These are phyloP conservation scores for Beverwykella pulmonaria DNA, from an alignment of 495 filamentous ascomycete species.

Conservation along the genomic window DNA sequence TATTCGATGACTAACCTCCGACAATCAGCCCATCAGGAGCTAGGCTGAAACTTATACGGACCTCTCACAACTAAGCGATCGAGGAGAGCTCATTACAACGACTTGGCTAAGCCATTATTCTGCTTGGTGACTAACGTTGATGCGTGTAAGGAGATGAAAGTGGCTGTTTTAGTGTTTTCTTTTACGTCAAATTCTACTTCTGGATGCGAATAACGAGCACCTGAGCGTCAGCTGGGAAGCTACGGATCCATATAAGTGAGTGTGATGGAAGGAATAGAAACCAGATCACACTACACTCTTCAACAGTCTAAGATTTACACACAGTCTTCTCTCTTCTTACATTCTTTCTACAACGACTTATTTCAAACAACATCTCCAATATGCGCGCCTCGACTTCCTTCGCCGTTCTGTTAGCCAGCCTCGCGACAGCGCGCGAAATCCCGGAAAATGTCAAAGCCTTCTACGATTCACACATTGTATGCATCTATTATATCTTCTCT, in stretches of 20 bases:
- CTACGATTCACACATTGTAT: neutral
- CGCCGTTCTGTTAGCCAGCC: neutral
- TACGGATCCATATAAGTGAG: neutral
- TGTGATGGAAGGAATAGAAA: neutral
- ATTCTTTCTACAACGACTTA: neutral
- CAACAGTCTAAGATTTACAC: neutral
- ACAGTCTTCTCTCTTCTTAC: neutral
- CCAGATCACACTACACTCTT: neutral
- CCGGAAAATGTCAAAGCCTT: neutral
- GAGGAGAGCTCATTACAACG: neutral
- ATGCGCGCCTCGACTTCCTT: neutral
- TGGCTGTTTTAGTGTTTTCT: neutral
- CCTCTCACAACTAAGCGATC: neutral
- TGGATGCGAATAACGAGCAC: neutral
- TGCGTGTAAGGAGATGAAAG: neutral
- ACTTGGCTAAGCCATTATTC: neutral
- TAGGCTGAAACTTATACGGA: neutral
- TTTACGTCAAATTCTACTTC: neutral
- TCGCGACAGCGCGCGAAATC: neutral
- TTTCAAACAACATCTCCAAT: neutral
- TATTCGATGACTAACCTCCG: neutral
- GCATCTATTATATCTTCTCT: no score
- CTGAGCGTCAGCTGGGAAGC: neutral
- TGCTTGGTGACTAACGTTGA: neutral
- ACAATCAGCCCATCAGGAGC: neutral